These are phyloP conservation scores for Alisma plantagoaquatica DNA, from an alignment of 106 monocot species.

Conservation along the genomic window DNA sequence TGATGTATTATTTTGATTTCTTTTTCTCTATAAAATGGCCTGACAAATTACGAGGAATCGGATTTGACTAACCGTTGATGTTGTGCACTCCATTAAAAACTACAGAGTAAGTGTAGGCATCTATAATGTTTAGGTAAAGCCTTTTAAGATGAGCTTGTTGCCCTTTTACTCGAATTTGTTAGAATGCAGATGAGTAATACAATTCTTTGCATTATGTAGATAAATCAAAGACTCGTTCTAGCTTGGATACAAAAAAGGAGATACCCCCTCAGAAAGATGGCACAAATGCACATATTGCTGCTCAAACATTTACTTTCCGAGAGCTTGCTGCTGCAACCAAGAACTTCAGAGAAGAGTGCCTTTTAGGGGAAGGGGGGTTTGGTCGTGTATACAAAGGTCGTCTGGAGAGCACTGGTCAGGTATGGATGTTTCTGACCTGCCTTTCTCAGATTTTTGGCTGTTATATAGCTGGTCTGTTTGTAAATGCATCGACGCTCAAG, in stretches of 20 bases:
- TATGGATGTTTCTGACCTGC: too few species aligned
- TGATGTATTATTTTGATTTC: too few species aligned
- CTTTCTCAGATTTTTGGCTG: too few species aligned
- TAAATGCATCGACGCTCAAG: too few species aligned
- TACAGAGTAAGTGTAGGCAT: not conserved
- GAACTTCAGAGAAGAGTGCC: slow-evolving; percentile 37
- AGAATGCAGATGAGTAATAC: too few species aligned
- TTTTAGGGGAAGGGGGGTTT: slow-evolving; percentile 49
- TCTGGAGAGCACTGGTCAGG: slow-evolving; percentile 42
- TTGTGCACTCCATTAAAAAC: too few species aligned
- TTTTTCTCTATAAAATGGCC: too few species aligned
- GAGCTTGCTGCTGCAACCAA: slow-evolving; percentile 49
- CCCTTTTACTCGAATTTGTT: not conserved
- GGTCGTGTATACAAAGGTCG: slow-evolving; percentile 51
- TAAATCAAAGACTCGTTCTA: slow-evolving; percentile 23
- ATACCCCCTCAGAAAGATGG: slow-evolving; percentile 19
- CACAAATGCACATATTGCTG: slow-evolving; percentile 28
- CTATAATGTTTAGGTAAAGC: not conserved
- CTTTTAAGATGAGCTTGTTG: not conserved
- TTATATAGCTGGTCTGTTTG: too few species aligned
- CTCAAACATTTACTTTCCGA: slow-evolving; percentile 36
- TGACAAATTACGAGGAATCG: too few species aligned
- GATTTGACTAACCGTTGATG: too few species aligned
- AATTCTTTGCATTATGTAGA: slow-evolving; percentile 21
- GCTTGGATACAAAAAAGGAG: slow-evolving; percentile 26